These are phyloP conservation scores for Sporothrix phasma DNA, from an alignment of 2,329 filamentous ascomycete genomes.

Conservation along the genomic window DNA sequence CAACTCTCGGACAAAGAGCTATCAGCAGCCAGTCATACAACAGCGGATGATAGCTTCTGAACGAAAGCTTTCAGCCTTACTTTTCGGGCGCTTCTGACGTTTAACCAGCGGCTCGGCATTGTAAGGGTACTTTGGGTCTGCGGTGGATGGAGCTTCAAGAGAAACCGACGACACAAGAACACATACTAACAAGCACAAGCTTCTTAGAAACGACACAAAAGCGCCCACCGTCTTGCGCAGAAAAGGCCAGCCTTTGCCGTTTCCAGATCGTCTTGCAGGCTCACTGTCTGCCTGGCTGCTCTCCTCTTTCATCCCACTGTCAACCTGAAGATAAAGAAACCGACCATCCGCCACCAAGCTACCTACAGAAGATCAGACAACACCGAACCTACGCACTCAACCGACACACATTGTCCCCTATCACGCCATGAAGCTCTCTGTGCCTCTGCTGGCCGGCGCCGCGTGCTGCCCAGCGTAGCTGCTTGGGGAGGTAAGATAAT, in stretches of 20 bases:
- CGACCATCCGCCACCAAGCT: not conserved
- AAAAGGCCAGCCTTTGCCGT: not conserved
- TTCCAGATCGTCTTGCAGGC: not conserved
- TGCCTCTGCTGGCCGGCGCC: slow-evolving; percentile 24
- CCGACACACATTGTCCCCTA: not conserved
- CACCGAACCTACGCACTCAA: not conserved
- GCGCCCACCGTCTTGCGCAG: not conserved
- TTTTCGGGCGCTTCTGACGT: too few relatives aligned
- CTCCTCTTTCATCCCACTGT: not conserved
- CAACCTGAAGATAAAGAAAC: not conserved
- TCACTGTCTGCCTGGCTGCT: not conserved
- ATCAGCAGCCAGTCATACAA: not conserved
- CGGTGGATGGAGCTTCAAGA: not conserved
- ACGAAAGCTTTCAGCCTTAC: slow-evolving; percentile 4
- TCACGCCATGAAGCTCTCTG: slow-evolving; percentile 16
- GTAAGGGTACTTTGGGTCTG: too few relatives aligned
- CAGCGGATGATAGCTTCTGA: slow-evolving; percentile 4
- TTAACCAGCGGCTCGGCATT: too few relatives aligned
- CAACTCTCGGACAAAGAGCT: slow-evolving; percentile 8
- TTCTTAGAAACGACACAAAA: not conserved
- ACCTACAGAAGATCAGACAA: not conserved
- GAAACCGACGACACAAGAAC: not conserved
- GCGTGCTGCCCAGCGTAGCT: slow-evolving; percentile 27
- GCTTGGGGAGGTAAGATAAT: slow-evolving; percentile 35
- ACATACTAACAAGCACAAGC: not conserved